Conservation (phyloP, 441 rosid species). For the Gossypium davidsonii region DNA sequence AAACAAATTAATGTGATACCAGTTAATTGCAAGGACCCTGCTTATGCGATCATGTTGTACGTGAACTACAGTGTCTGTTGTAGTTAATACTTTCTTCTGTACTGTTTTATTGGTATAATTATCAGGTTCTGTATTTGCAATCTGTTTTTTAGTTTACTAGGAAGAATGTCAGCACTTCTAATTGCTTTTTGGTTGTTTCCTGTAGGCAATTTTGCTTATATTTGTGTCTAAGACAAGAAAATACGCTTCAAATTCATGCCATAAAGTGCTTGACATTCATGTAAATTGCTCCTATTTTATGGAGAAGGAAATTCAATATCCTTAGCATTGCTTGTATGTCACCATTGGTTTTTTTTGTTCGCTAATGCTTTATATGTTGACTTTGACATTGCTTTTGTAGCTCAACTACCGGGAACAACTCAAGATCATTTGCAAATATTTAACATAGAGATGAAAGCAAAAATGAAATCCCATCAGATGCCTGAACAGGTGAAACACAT, state of each 20-base stretch:
- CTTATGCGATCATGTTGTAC: not conserved
- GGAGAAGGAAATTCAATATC: not conserved
- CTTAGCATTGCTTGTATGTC: not conserved
- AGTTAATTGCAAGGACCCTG: not conserved
- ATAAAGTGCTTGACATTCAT: no score
- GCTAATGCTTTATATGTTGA: not conserved
- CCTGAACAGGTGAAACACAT: conserved; percentile 72
- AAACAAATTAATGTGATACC: not conserved
- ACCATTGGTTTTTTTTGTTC: not conserved
- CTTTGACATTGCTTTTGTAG: conserved; percentile 35
- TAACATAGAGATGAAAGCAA: conserved; percentile 93
- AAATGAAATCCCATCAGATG: conserved; percentile 98
- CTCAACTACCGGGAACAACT: conserved; percentile 96
- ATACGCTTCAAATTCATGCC: no score
- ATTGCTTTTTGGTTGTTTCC: not conserved
- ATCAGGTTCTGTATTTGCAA: not conserved
- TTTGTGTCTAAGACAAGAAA: no score
- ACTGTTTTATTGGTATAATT: not conserved
- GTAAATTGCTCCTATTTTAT: no score
- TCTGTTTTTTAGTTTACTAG: not conserved
- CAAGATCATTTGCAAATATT: conserved; percentile 99
- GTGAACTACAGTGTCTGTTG: not conserved
- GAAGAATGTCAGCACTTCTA: not conserved
- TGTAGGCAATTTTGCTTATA: not conserved
- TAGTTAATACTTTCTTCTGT: not conserved